These are phyloP conservation scores for Maudiozyma serrabonitensis DNA, from an alignment of 805 yeast species.

Conservation along the genomic window DNA sequence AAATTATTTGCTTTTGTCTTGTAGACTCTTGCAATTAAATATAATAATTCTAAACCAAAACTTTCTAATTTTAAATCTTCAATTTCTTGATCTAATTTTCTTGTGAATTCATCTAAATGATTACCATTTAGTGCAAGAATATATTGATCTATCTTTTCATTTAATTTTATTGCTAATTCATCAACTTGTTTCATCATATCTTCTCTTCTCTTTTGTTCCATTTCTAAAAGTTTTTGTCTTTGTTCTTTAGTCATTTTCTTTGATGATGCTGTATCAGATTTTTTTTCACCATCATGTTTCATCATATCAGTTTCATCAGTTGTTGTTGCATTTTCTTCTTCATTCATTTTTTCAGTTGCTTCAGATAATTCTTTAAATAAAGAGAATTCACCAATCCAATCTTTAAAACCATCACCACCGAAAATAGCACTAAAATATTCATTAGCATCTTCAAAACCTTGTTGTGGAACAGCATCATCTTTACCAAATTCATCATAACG, in stretches of 20 bases:
- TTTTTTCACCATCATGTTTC: conserved; percentile 29
- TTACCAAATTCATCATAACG: conserved; percentile 83
- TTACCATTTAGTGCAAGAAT: conserved; percentile 38
- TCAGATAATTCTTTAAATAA: conserved; percentile 54
- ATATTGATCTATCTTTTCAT: conserved; percentile 37
- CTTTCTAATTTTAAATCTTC: conserved; percentile 88
- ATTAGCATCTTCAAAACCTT: conserved; percentile 74
- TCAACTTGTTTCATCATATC: conserved; percentile 40
- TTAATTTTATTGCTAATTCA: conserved; percentile 41
- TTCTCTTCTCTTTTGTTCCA: conserved; percentile 46
- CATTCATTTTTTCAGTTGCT: conserved; percentile 39
- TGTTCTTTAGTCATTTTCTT: conserved; percentile 30
- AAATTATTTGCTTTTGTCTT: conserved; percentile 63
- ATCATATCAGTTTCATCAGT: conserved; percentile 12
- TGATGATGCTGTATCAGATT: conserved; percentile 14
- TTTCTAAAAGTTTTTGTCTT: conserved; percentile 41
- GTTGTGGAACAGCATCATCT: conserved; percentile 56
- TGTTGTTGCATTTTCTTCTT: conserved; percentile 6
- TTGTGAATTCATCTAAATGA: conserved; percentile 40
- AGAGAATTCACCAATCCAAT: conserved; percentile 71
- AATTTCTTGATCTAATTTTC: conserved; percentile 49
- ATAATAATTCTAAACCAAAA: conserved; percentile 83
- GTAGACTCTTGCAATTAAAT: conserved; percentile 74
- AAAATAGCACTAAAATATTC: conserved; percentile 78
- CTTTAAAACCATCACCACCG: conserved; percentile 72